Conservation (phyloP, 345 rosid species). For the Rhodamnia argentea region DNA sequence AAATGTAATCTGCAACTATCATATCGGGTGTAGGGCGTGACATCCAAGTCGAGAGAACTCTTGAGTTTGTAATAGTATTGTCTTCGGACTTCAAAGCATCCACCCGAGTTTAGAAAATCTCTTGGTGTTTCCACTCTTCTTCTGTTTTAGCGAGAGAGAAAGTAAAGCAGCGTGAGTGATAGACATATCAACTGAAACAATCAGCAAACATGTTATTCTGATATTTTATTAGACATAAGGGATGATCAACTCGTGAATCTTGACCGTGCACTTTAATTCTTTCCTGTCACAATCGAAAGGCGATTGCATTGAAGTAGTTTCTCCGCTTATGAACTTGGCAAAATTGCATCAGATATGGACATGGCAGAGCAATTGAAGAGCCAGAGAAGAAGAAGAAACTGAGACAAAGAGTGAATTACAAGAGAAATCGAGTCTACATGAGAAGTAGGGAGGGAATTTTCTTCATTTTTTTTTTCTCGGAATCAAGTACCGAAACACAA, state of each 20-base stretch:
- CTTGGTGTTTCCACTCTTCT: constrained; percentile 36
- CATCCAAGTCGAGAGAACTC: constrained; percentile 59
- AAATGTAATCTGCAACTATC: constrained; percentile 88
- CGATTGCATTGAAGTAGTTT: too few species aligned
- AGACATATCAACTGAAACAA: too few species aligned
- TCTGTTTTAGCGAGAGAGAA: constrained; percentile 54
- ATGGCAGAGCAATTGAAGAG: not conserved
- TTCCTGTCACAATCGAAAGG: too few species aligned
- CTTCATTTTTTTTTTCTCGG: too few species aligned
- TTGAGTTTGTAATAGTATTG: constrained; percentile 49
- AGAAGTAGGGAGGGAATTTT: too few species aligned
- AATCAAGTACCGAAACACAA: too few species aligned
- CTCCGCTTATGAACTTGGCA: too few species aligned
- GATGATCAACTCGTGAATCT: too few species aligned
- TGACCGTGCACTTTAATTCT: too few species aligned
- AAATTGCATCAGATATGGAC: too few species aligned
- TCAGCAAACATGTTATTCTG: too few species aligned
- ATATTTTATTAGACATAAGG: too few species aligned
- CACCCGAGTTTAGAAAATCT: constrained; percentile 41
- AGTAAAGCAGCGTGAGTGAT: not conserved
- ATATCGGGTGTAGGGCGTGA: constrained; percentile 66
- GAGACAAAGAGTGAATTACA: not conserved
- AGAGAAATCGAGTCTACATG: not conserved
- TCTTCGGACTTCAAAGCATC: constrained; percentile 54
- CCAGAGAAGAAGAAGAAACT: not conserved